These are phyloP conservation scores for Trichothecium roseum DNA, from an alignment of 2,329 filamentous ascomycete species.

Conservation along the genomic window DNA sequence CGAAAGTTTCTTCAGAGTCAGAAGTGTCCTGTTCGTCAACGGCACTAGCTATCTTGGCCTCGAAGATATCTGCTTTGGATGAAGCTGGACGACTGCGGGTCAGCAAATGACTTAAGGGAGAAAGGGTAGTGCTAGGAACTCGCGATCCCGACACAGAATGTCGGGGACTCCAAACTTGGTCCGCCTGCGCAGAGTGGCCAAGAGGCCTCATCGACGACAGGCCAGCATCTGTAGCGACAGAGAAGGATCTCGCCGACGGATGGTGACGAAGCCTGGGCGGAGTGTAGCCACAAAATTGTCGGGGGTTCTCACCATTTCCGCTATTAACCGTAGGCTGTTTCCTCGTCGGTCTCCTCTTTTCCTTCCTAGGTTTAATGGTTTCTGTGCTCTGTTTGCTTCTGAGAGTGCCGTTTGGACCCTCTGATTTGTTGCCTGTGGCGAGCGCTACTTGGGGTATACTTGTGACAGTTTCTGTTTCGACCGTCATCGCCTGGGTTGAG, in stretches of 20 bases:
- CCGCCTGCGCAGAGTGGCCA: no score
- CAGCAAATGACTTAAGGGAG: conserved; percentile 31
- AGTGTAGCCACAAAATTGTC: neutral
- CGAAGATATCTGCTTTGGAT: conserved; percentile 96
- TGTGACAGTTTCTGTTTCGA: conserved; percentile 91
- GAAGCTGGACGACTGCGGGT: conserved; percentile 50
- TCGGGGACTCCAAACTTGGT: neutral
- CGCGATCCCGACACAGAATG: conserved; percentile 4
- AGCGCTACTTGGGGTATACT: conserved; percentile 80
- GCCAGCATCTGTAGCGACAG: neutral
- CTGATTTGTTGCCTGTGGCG: conserved; percentile 51
- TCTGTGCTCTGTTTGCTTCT: conserved; percentile 86
- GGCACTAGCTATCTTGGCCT: conserved; percentile 90
- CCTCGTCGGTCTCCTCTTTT: conserved; percentile 69
- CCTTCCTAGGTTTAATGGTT: conserved; percentile 88
- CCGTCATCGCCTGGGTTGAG: conserved; percentile 85
- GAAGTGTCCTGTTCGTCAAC: conserved; percentile 95
- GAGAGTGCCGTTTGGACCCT: conserved; percentile 60
- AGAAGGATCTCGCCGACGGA: neutral
- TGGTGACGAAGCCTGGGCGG: neutral
- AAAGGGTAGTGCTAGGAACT: conserved; percentile 21
- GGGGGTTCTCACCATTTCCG: conserved; percentile 54
- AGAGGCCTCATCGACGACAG: neutral
- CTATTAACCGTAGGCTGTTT: conserved; percentile 64
- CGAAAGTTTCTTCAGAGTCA: conserved; percentile 96